phyloP scores from a whole-genome alignment of 2,329 filamentous ascomycete genomes.

The Cadophora sp. region DNA sequence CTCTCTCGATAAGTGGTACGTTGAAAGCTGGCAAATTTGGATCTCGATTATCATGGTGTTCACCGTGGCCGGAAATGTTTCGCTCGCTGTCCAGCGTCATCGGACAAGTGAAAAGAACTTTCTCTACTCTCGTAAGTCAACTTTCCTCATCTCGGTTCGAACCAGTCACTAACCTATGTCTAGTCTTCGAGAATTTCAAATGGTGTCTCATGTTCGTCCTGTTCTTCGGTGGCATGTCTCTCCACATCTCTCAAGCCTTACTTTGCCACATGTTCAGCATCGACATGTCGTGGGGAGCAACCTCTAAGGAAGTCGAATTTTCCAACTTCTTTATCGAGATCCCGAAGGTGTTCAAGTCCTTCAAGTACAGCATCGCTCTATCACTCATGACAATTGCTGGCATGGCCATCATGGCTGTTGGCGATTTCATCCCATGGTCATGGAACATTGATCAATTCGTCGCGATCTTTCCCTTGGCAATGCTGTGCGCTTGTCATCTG shows the following conservation, averaged over 20 bases:
- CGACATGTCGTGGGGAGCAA: constrained; percentile 86
- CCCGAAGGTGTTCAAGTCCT: constrained; percentile 76
- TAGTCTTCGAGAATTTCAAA: constrained; percentile 68
- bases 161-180: not conserved
- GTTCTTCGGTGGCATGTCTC: constrained; percentile 80
- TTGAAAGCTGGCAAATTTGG: constrained; percentile 80
- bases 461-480: constrained; percentile 77
- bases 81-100: constrained; percentile 75
- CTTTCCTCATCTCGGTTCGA: not conserved
- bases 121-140: constrained; percentile 50
- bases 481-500: constrained; percentile 71
- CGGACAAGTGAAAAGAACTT: constrained; percentile 69
- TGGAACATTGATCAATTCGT: constrained; percentile 75
- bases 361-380: constrained; percentile 57
- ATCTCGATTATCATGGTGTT: constrained; percentile 82
- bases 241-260: constrained; percentile 82
- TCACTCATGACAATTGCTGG: constrained; percentile 60
- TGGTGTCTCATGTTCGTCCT: constrained; percentile 77
- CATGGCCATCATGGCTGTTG: constrained; percentile 65
- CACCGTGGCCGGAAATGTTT: constrained; percentile 74
- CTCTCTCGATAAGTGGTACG: constrained; percentile 79
- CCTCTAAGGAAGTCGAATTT: constrained; percentile 80
- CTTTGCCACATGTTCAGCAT: constrained; percentile 84
- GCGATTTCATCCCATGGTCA: constrained; percentile 66
- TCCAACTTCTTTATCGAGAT: constrained; percentile 86